phyloP scores from a whole-genome alignment of 108 stramenopile genomes.

The Skeletonema tropicum region DNA sequence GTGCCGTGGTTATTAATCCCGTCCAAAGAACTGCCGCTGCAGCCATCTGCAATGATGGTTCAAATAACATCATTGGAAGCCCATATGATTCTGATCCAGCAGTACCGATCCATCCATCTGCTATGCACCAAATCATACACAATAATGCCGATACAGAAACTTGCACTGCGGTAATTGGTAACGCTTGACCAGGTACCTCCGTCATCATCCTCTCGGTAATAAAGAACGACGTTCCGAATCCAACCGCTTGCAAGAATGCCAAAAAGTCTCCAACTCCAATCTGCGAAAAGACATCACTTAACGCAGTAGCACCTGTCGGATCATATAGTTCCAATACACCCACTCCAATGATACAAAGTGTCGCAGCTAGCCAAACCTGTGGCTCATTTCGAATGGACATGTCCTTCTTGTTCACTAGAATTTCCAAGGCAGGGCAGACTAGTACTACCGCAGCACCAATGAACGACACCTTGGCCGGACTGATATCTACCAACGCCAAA shows the following conservation, averaged over 20 bases:
- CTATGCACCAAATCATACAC: conserved; percentile 54
- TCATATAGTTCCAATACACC: conserved; percentile 61
- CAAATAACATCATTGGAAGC: conserved; percentile 51
- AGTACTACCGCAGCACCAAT: conserved; percentile 65
- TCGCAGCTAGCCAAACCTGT: conserved; percentile 68
- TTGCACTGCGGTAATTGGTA: conserved; percentile 66
- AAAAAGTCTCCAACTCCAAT: conserved; percentile 56
- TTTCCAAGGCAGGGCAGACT: conserved; percentile 60
- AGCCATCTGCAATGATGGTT: conserved; percentile 43
- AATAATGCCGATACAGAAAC: conserved; percentile 59
- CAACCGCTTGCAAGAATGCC: conserved; percentile 67
- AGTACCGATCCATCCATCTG: conserved; percentile 53
- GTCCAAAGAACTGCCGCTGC: conserved; percentile 64
- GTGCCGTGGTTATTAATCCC: conserved; percentile 62
- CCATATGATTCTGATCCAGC: conserved; percentile 38
- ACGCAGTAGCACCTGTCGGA: conserved; percentile 17
- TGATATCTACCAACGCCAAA: conserved; percentile 57
- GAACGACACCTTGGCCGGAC: conserved; percentile 64
- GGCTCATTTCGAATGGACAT: conserved; percentile 58
- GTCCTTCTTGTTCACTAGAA: conserved; percentile 52
- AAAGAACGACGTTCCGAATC: conserved; percentile 64
- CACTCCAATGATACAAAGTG: conserved; percentile 62
- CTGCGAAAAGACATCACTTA: conserved; percentile 21
- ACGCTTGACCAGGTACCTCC: conserved; percentile 52
- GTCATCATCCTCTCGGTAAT: conserved; percentile 67